phyloP scores from a whole-genome alignment of 129 eudicot species.

The Kitagawia praeruptora region DNA sequence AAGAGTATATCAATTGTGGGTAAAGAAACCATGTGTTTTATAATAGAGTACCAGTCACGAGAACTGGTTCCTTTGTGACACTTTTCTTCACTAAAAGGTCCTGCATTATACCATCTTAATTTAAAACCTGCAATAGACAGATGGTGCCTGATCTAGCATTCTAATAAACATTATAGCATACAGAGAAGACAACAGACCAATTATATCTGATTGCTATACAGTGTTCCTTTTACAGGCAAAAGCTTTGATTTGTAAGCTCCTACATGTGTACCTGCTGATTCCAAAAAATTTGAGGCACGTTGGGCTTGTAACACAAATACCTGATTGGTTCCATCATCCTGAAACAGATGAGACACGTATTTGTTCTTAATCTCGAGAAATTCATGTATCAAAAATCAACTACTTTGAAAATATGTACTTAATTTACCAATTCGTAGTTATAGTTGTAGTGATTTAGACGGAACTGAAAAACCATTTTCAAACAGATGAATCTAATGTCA shows the following conservation, averaged over 20 bases:
- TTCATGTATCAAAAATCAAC: neutral
- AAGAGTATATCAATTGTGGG: too few species aligned
- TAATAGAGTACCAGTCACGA: neutral
- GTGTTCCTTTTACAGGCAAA: too few species aligned
- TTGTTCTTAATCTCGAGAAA: neutral
- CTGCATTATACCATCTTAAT: neutral
- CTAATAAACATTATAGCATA: neutral
- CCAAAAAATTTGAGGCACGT: neutral
- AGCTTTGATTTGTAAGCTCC: neutral
- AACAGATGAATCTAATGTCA: slow-evolving; percentile 12
- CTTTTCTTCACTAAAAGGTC: neutral
- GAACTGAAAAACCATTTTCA: slow-evolving; percentile 47
- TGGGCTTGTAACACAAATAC: neutral
- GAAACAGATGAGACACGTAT: neutral
- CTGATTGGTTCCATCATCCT: neutral
- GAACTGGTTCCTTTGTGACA: neutral
- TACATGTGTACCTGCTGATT: neutral
- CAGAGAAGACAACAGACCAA: too few species aligned
- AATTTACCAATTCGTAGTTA: too few species aligned
- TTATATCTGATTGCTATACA: too few species aligned
- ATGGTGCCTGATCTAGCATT: neutral
- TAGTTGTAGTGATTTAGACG: slow-evolving; percentile 42
- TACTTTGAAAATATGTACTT: neutral
- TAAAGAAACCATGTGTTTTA: too few species aligned
- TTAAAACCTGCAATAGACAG: neutral